Evolutionary conservation across 169 alveolate genomes (phyloP), one percentile per base, ranked within the genome.

Genomic region (Plasmodium billcollinsi): DNA sequence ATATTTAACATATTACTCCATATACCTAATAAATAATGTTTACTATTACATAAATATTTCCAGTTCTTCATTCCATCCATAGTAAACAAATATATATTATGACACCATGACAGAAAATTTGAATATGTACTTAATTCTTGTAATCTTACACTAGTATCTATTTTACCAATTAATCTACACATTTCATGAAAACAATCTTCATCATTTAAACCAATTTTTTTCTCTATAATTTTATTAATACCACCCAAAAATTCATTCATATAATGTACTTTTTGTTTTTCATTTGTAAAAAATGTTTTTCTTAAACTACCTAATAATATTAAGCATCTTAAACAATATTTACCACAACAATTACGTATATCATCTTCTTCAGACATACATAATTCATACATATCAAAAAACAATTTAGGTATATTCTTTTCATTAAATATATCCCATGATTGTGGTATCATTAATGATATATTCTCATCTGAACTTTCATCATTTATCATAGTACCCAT

Each of bases 401-500:
- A 93, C 59, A 94, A 92, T 59, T 92, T 95, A 2, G 97, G 98
- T 24, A 97, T 92, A 76, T 90, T 91, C 50, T 97, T 98, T 66
- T 95, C 97, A 52, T 97, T 72, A 85, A 97, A 95, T 59, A 95
- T 89, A 63, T 95, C 95, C 98, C 98, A 97, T 65, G 96, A 92
- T 71, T 96, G 98, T 12, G 99, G 99, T 29, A 97, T 93, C 99
- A 97, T 97, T 26, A 97, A 97, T 2, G 99, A 97, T 75, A 94
- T 94, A 93, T 97, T 97, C 76, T 97, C 99, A 85, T 97, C 99
- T 0, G 98, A 95, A 50, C 98, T 96, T 83, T 97, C 99, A 85
- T 97, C 99, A 0, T 98, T 98, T 43, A 83, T 83, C 91, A 97
- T 95, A 18, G 99, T 96, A 3, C 98, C 99, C 98, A 97, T 95